Evolutionary conservation across 495 filamentous ascomycete species (phyloP), one percentile per base, ranked within the genome.

Genomic region (Podospora anserina): DNA sequence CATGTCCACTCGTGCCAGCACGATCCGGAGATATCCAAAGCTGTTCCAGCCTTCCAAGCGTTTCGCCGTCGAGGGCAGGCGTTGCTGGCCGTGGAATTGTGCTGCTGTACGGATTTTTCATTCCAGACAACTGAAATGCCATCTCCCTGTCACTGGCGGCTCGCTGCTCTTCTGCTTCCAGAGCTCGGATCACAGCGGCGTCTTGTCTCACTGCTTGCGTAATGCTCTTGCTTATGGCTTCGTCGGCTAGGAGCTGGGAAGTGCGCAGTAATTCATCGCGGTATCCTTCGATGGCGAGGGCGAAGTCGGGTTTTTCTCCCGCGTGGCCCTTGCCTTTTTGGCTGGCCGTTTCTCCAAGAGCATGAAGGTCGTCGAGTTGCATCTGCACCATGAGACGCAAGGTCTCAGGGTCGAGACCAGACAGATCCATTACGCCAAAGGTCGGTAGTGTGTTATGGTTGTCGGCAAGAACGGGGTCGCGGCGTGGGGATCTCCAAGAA

Each of bases 181-280:
- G 16, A 5, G 69, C 67, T 26, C 63, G 55, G 19, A 81, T 61
- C 1, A 71, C 19, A 23, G 30, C 57, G 5, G 69, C 76, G 68
- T 82, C 80, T 1, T 32, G 56, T 3, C 64, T 64, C 20, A 76
- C 70, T 7, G 80, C 79, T 1, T 53, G 65, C 20, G 74, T 75
- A 28, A 81, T 75, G 66, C 80, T 82, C 18, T 59, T 59, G 53
- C 72, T 71, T 74, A 82, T 78, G 55, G 65, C 11, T 9, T 67
- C 66, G 68, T 82, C 80, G 0, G 61, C 11, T n/a, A 76, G 16
- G 7, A 77, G 19, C 7, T 67, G 60, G 4, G 67, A 58, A 54
- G 16, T 63, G 2, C 32, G 28, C 44, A 71, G 15, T 5, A 83
- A 68, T n/a, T 83, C 78, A n/a, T 64, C 54, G 15, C 63, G 65